phyloP scores from a whole-genome alignment of 2,329 filamentous ascomycete species.

The Fusarium globosum region DNA sequence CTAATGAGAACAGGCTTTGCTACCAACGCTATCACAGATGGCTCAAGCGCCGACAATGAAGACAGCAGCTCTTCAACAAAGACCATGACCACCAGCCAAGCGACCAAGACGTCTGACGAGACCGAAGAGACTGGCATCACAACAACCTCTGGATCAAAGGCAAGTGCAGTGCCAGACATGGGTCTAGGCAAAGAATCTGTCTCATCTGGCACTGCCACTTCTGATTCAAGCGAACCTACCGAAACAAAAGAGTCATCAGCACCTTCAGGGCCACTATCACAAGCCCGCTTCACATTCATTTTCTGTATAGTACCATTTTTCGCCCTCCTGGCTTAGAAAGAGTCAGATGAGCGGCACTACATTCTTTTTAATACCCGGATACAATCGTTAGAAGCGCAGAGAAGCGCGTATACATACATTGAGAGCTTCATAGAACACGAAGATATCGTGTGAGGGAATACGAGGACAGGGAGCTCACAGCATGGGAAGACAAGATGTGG shows the following conservation, averaged over 20 bases:
- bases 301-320: conserved; percentile 45
- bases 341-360: conserved; percentile 33
- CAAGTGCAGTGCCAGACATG: conserved; percentile 28
- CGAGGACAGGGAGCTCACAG: conserved; percentile 11
- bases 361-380: conserved; percentile 45
- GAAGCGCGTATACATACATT: conserved; percentile 21
- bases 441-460: conserved; percentile 27
- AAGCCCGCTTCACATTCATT: conserved; percentile 42
- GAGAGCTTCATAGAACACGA: conserved; percentile 28
- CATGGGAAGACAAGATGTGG: conserved; percentile 19
- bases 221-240: conserved; percentile 26
- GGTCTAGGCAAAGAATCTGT: conserved; percentile 43
- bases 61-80: conserved; percentile 17
- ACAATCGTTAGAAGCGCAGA: conserved; percentile 17
- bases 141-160: conserved; percentile 23
- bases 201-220: conserved; percentile 38
- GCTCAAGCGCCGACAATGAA: conserved; percentile 7
- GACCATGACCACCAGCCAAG: conserved; percentile 16
- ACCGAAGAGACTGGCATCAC: conserved; percentile 29
- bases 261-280: conserved; percentile 27
- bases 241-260: conserved; percentile 42
- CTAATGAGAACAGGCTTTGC: conserved; percentile 42
- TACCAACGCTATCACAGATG: conserved; percentile 24
- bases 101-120: conserved; percentile 29
- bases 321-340: conserved; percentile 38